Conservation (phyloP, 352 stramenopile genomes). For the Thalassiosira mediterranea region DNA sequence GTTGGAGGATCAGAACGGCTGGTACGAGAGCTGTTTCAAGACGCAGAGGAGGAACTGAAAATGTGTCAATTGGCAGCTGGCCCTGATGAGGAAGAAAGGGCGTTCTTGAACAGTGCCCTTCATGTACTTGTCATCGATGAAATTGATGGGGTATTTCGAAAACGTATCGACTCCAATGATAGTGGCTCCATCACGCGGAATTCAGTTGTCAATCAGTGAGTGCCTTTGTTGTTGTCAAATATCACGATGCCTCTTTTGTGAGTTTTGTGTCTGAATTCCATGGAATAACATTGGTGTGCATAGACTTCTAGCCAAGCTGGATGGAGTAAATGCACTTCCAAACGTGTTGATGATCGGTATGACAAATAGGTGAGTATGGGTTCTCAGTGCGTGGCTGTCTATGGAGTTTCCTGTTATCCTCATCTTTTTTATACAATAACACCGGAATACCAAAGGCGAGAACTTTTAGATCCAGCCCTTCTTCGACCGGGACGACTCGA, state of each 20-base stretch:
- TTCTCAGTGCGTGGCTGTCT: too few species aligned
- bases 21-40: constrained; percentile 96
- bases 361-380: constrained; percentile 99
- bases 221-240: too few species aligned
- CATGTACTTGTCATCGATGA: constrained; percentile 99
- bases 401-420: too few species aligned
- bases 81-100: too few species aligned
- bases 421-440: too few species aligned
- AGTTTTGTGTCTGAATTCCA: too few species aligned
- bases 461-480: constrained; percentile 96
- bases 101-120: constrained; percentile 93
- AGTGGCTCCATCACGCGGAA: constrained; percentile 27
- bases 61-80: constrained; percentile 88
- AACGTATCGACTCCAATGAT: constrained; percentile 78
- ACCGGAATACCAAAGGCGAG: too few species aligned
- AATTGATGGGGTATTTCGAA: constrained; percentile 99
- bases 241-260: too few species aligned
- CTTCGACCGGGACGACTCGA: constrained; percentile 97
- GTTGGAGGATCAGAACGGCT: constrained; percentile 98
- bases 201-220: too few species aligned
- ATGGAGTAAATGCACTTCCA: constrained; percentile 98
- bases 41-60: constrained; percentile 83
- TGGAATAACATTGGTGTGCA: too few species aligned
- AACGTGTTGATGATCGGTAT: constrained; percentile 99
- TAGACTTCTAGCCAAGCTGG: constrained; percentile 99